phyloP scores from a whole-genome alignment of 1,139 yeast species.

The Kluyveromyces sp. region DNA sequence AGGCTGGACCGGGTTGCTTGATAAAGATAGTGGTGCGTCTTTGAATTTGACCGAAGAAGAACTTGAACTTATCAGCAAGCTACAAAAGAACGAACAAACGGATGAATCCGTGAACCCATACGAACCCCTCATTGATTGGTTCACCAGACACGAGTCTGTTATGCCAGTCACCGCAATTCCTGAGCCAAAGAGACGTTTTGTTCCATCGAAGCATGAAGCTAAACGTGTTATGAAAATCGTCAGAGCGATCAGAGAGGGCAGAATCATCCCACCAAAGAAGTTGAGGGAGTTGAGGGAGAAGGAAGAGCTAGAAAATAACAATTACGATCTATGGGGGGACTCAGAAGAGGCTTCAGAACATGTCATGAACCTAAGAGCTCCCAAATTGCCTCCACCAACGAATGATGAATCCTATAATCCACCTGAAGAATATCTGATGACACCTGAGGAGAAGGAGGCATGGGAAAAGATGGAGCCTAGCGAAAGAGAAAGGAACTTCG shows the following conservation, averaged over 20 bases:
- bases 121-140: conserved; percentile 94
- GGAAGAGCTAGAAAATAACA: conserved; percentile 42
- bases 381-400: conserved; percentile 92
- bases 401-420: conserved; percentile 96
- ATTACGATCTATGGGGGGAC: conserved; percentile 84
- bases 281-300: conserved; percentile 47
- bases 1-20: conserved; percentile 97
- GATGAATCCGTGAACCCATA: conserved; percentile 80
- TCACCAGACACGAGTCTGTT: conserved; percentile 73
- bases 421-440: conserved; percentile 85
- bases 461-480: conserved; percentile 70
- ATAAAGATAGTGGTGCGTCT: conserved; percentile 82
- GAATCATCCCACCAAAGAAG: conserved; percentile 70
- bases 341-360: conserved; percentile 55
- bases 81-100: conserved; percentile 79
- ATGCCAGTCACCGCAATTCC: conserved; percentile 93
- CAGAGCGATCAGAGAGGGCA: conserved; percentile 91
- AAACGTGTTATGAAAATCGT: conserved; percentile 95
- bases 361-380: conserved; percentile 89
- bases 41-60: conserved; percentile 85
- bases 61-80: conserved; percentile 76
- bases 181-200: conserved; percentile 94
- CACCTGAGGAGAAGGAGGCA: conserved; percentile 65
- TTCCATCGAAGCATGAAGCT: conserved; percentile 95
- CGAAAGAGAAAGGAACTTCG: conserved; percentile 70